A percentile compares a stretch with the other conserved stretches of the same genome.
Evolutionary conservation across 495 filamentous ascomycete genomes (phyloP).

Genomic region (Talaromyces liani): DNA sequence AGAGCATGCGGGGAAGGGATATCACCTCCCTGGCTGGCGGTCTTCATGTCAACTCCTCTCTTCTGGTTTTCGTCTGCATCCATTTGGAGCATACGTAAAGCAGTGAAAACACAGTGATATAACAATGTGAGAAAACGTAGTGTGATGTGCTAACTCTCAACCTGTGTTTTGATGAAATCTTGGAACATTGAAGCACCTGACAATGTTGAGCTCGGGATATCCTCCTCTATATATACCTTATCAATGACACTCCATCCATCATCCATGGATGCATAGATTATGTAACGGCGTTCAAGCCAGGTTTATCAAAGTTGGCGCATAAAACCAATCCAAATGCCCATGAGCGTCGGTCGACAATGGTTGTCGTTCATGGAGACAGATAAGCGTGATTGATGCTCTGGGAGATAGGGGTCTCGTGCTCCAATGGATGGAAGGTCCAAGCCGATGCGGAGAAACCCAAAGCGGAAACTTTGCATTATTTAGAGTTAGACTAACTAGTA

Average conservation of each 20-base stretch:
- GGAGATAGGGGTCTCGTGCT: neutral
- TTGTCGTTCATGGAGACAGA: neutral
- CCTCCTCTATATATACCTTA: neutral
- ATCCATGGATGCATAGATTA: neutral
- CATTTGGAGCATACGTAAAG: neutral
- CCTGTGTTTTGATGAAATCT: neutral
- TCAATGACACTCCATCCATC: neutral
- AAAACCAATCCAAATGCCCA: neutral
- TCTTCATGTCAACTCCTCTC: neutral
- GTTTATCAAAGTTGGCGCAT: neutral
- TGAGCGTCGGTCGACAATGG: neutral
- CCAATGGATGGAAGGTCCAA: constrained; percentile 3
- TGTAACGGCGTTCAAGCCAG: neutral
- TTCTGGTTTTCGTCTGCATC: neutral
- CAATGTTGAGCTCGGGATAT: neutral
- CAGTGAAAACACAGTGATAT: neutral
- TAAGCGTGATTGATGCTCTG: neutral
- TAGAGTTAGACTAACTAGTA: no score
- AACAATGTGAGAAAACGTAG: neutral
- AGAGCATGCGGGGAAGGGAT: neutral
- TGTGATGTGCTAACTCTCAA: neutral
- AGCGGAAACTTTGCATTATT: neutral
- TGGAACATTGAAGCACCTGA: no score
- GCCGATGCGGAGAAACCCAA: neutral
- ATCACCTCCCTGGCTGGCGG: neutral